Conservation (phyloP, 1,284 basidiomycete species). For the Taiwanofungus camphoratus region DNA sequence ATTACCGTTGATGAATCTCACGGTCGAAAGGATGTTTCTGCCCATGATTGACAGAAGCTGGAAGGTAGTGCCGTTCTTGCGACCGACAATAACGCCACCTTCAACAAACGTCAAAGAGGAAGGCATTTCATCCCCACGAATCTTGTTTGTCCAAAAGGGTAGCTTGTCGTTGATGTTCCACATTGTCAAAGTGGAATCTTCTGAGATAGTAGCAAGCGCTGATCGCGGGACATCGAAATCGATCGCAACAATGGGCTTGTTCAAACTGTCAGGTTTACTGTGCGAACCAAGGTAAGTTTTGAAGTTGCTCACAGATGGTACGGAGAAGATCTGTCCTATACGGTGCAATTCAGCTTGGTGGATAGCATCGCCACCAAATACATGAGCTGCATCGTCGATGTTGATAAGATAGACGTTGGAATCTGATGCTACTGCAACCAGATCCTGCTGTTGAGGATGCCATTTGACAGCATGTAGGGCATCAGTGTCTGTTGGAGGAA, state of each 20-base stretch:
- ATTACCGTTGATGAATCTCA: constrained; percentile 66
- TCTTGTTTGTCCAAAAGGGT: constrained; percentile 66
- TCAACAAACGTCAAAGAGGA: constrained; percentile 79
- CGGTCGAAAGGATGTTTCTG: constrained; percentile 66
- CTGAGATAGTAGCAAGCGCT: constrained; percentile 71
- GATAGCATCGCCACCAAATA: constrained; percentile 56
- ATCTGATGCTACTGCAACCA: constrained; percentile 73
- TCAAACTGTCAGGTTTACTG: constrained; percentile 4
- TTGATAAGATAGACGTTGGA: constrained; percentile 69
- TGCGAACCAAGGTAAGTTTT: constrained; percentile 9
- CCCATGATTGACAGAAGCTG: constrained; percentile 68
- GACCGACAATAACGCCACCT: constrained; percentile 70
- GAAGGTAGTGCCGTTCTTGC: constrained; percentile 75
- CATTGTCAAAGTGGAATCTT: constrained; percentile 70
- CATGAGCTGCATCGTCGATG: constrained; percentile 50
- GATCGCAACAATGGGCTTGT: constrained; percentile 68
- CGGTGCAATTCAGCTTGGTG: constrained; percentile 59
- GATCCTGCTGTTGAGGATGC: constrained; percentile 72
- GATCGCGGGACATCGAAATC: constrained; percentile 73
- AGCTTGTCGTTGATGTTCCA: constrained; percentile 74
- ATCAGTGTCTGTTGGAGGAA: constrained; percentile 51
- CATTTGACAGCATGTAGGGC: constrained; percentile 75
- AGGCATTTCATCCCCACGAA: constrained; percentile 70
- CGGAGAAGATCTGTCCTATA: constrained; percentile 58
- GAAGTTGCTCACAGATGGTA: constrained; percentile 52